phyloP scores from a whole-genome alignment of 2,329 filamentous ascomycete genomes.

The Cladosporium sp. region DNA sequence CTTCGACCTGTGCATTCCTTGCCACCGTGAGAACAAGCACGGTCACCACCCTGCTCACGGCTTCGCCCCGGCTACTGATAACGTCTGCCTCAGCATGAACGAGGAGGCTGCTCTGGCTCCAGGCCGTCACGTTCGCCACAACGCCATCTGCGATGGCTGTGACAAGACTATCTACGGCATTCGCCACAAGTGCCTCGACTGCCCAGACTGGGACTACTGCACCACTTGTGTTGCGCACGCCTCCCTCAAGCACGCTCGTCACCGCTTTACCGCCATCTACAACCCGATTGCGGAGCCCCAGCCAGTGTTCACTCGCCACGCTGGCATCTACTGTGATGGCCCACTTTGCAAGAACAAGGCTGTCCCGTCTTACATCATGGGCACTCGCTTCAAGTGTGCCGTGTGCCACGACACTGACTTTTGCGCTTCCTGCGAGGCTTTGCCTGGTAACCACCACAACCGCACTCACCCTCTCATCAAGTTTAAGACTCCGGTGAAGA shows the following conservation, averaged over 20 bases:
- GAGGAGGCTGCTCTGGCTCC: slow-evolving; percentile 71
- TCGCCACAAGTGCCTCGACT: slow-evolving; percentile 94
- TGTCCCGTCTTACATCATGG: slow-evolving; percentile 67
- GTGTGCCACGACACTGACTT: slow-evolving; percentile 95
- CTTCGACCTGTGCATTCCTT: slow-evolving; percentile 85
- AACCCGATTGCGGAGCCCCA: slow-evolving; percentile 62
- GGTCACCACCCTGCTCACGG: slow-evolving; percentile 88
- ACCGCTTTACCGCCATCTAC: slow-evolving; percentile 88
- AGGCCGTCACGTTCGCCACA: slow-evolving; percentile 79
- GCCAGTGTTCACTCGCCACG: slow-evolving; percentile 60
- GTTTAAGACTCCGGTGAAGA: slow-evolving; percentile 89
- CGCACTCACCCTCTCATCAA: slow-evolving; percentile 96
- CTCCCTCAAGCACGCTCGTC: slow-evolving; percentile 70
- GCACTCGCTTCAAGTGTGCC: slow-evolving; percentile 93
- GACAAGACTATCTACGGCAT: slow-evolving; percentile 84
- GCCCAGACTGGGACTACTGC: slow-evolving; percentile 98
- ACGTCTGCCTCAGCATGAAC: slow-evolving; percentile 61
- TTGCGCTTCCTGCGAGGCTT: slow-evolving; percentile 90
- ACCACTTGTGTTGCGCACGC: slow-evolving; percentile 70
- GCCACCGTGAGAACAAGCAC: slow-evolving; percentile 74
- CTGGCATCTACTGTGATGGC: slow-evolving; percentile 92
- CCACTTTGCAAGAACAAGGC: slow-evolving; percentile 70
- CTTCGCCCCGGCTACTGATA: slow-evolving; percentile 69
- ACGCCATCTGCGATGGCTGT: slow-evolving; percentile 92
- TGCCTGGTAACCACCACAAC: slow-evolving; percentile 83